Percentiles rank a stretch among this genome's conserved stretches.
These are phyloP conservation scores for Metschnikowia chrysomelidarum DNA, from an alignment of 805 yeast genomes.

Conservation along the genomic window DNA sequence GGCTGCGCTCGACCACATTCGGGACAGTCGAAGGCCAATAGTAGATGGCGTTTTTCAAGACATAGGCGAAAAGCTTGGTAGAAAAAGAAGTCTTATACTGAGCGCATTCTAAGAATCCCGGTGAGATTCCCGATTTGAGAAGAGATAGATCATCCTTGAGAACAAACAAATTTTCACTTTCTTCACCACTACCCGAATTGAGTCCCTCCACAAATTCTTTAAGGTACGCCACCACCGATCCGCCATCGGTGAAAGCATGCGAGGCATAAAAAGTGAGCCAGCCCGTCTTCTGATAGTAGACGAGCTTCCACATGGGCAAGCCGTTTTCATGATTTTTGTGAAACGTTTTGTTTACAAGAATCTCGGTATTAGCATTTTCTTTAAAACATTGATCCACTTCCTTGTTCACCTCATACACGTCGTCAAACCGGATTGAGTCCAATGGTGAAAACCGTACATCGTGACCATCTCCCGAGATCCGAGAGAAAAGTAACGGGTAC, in stretches of 20 bases:
- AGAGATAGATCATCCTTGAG: slow-evolving; percentile 6
- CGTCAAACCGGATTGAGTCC: not conserved
- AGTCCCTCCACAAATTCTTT: slow-evolving; percentile 9
- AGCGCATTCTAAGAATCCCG: slow-evolving; percentile 3
- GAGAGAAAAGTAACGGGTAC: slow-evolving; percentile 1
- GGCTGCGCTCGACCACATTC: slow-evolving; percentile 1
- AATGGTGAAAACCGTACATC: not conserved
- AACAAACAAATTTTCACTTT: slow-evolving; percentile 1
- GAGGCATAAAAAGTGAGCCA: slow-evolving; percentile 8
- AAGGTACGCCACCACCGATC: slow-evolving; percentile 10
- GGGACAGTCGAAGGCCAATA: slow-evolving; percentile 3
- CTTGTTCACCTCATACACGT: not conserved
- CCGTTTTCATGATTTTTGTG: not conserved
- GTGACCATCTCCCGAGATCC: not conserved
- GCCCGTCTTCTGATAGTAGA: slow-evolving; percentile 5
- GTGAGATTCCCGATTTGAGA: slow-evolving; percentile 5
- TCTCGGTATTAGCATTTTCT: not conserved
- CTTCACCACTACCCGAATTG: not conserved
- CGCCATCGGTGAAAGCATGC: slow-evolving; percentile 10
- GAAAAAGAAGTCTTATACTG: slow-evolving; percentile 2
- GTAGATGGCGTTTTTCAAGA: slow-evolving; percentile 1
- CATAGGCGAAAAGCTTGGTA: slow-evolving; percentile 1
- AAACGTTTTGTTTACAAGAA: not conserved
- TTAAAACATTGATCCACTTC: not conserved
- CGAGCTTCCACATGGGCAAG: slow-evolving; percentile 11